Conservation (phyloP, 75 land plant genomes). For the Sequoia sempervirens region DNA sequence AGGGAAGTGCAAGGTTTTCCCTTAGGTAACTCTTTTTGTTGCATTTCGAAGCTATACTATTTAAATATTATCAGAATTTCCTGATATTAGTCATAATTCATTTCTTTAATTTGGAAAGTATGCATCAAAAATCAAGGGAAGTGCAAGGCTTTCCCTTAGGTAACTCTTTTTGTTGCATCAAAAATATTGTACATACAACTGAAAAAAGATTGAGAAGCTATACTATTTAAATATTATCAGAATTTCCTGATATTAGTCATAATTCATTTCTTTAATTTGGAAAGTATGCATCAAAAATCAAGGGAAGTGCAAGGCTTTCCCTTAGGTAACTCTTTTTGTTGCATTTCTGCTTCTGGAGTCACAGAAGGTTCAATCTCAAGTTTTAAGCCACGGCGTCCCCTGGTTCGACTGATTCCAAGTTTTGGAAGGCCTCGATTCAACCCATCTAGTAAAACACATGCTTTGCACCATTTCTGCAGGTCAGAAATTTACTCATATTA, state of each 20-base stretch:
- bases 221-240: neutral
- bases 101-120: neutral
- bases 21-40: constrained; percentile 24
- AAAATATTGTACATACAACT: too few species aligned
- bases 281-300: constrained; percentile 27
- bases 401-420: constrained; percentile 73
- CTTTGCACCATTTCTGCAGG: constrained; percentile 97
- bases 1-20: constrained; percentile 37
- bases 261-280: neutral
- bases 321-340: constrained; percentile 24
- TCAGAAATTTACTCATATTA: neutral
- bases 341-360: neutral
- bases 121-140: constrained; percentile 31
- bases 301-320: constrained; percentile 37
- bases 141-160: constrained; percentile 43
- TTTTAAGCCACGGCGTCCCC: constrained; percentile 26
- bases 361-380: constrained; percentile 13
- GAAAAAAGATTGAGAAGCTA: neutral
- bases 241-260: neutral
- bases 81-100: neutral
- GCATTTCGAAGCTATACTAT: neutral
- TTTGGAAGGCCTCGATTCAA: constrained; percentile 89
- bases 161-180: constrained; percentile 16
- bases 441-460: constrained; percentile 95
- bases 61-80: neutral